phyloP scores from a whole-genome alignment of 106 monocot genomes.

The Phalaenopsis aphrodite region DNA sequence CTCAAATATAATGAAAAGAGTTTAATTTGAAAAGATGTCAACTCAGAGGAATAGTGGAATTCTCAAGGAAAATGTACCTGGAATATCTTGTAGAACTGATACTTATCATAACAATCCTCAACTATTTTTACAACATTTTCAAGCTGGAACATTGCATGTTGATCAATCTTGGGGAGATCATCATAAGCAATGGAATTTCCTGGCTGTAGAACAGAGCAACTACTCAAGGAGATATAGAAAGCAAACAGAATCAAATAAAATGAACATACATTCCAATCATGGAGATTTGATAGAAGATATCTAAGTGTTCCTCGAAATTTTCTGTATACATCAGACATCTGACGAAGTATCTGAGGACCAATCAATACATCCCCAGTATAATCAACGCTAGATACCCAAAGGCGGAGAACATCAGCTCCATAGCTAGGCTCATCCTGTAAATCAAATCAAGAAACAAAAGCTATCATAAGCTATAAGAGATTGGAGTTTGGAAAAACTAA shows the following conservation, averaged over 20 bases:
- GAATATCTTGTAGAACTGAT: conserved; percentile 95
- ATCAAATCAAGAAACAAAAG: conserved; percentile 11
- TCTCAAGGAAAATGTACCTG: conserved; percentile 45
- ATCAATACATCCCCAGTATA: conserved; percentile 92
- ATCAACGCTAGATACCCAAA: conserved; percentile 99
- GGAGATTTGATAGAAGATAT: conserved; percentile 92
- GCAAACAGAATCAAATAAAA: not conserved
- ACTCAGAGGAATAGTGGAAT: not conserved
- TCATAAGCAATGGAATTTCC: conserved; percentile 52
- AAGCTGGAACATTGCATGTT: conserved; percentile 86
- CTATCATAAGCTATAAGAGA: not conserved
- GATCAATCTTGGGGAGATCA: conserved; percentile 93
- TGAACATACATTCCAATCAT: conserved; percentile 93
- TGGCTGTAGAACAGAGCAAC: conserved; percentile 31
- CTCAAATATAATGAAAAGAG: not conserved
- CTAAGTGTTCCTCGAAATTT: conserved; percentile 87
- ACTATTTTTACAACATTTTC: conserved; percentile 66
- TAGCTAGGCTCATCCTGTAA: conserved; percentile 76
- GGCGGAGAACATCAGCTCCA: conserved; percentile 95
- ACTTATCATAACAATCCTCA: conserved; percentile 72
- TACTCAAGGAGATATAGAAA: conserved; percentile 4
- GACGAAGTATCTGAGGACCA: conserved; percentile 84
- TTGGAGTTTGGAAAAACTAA: not conserved
- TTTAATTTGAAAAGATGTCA: not conserved
- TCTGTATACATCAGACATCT: conserved; percentile 96